Conservation (phyloP, 805 yeast genomes). For the Saccharomycopsis capsularis region DNA sequence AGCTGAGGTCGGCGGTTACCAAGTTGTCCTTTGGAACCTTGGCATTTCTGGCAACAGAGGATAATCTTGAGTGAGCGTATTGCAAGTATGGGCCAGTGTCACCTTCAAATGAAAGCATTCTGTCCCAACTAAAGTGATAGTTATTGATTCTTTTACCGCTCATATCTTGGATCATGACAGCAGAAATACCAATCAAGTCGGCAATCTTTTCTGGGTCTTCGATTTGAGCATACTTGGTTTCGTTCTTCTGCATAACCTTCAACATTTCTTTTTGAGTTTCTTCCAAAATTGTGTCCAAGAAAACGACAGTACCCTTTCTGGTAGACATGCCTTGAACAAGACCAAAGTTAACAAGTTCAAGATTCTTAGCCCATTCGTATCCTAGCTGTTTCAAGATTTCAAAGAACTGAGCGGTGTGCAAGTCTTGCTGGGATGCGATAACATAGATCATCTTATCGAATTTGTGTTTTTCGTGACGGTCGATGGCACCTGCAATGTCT, state of each 20-base stretch:
- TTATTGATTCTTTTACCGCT: conserved; percentile 94
- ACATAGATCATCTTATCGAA: conserved; percentile 97
- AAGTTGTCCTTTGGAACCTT: conserved; percentile 39
- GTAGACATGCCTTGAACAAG: conserved; percentile 99
- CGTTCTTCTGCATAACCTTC: conserved; percentile 91
- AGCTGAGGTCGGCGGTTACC: conserved; percentile 46
- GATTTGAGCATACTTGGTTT: conserved; percentile 83
- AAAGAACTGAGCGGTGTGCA: conserved; percentile 89
- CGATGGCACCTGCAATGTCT: conserved; percentile 94
- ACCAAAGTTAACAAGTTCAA: conserved; percentile 88
- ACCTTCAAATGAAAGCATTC: conserved; percentile 98
- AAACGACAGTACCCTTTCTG: conserved; percentile 97
- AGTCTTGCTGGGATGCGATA: conserved; percentile 93
- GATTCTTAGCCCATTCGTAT: conserved; percentile 72
- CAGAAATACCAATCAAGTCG: conserved; percentile 91
- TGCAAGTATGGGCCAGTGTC: conserved; percentile 99
- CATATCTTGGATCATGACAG: conserved; percentile 99
- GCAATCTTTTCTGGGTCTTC: conserved; percentile 93
- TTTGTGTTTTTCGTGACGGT: conserved; percentile 73
- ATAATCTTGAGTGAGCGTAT: conserved; percentile 94
- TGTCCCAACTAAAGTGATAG: conserved; percentile 94
- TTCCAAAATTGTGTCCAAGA: conserved; percentile 86
- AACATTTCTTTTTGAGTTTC: conserved; percentile 93
- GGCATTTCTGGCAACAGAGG: conserved; percentile 89
- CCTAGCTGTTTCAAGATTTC: conserved; percentile 90